A percentile compares a stretch with the other conserved stretches of the same genome.
These are phyloP conservation scores for Panaeolus cyanescens DNA, from an alignment of 768 basidiomycete species.

Conservation along the genomic window DNA sequence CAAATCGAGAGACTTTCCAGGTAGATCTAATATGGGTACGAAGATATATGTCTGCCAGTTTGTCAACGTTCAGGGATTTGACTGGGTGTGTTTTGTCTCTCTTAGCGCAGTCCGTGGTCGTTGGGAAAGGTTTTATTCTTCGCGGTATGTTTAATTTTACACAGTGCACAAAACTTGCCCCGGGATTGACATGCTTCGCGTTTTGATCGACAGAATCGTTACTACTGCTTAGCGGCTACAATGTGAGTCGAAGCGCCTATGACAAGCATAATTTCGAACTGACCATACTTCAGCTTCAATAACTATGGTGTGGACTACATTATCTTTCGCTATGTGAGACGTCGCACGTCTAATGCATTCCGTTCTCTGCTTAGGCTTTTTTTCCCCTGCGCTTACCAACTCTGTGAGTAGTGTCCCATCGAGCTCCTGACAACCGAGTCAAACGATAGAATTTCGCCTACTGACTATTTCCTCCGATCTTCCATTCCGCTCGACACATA, in stretches of 20 bases:
- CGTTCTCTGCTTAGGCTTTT: slow-evolving; percentile 28
- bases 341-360: slow-evolving; percentile 6
- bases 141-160: slow-evolving; percentile 43
- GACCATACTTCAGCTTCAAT: slow-evolving; percentile 42
- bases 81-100: background rate
- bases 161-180: too few relatives aligned
- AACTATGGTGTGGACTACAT: slow-evolving; percentile 44
- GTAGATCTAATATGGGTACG: slow-evolving; percentile 57
- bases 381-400: slow-evolving; percentile 38
- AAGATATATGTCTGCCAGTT: background rate
- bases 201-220: slow-evolving; percentile 48
- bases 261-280: background rate
- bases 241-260: slow-evolving; percentile 38
- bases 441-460: background rate
- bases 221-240: slow-evolving; percentile 51
- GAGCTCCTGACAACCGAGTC: background rate
- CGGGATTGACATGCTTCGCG: background rate
- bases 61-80: background rate
- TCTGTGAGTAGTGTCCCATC: slow-evolving; percentile 31
- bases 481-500: background rate
- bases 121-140: slow-evolving; percentile 57
- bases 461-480: background rate
- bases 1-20: slow-evolving; percentile 24
- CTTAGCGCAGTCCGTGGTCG: slow-evolving; percentile 55
- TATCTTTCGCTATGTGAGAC: too few relatives aligned